Conservation (phyloP, 192 early-diverging fungal species). For the Coemansia biformis region DNA sequence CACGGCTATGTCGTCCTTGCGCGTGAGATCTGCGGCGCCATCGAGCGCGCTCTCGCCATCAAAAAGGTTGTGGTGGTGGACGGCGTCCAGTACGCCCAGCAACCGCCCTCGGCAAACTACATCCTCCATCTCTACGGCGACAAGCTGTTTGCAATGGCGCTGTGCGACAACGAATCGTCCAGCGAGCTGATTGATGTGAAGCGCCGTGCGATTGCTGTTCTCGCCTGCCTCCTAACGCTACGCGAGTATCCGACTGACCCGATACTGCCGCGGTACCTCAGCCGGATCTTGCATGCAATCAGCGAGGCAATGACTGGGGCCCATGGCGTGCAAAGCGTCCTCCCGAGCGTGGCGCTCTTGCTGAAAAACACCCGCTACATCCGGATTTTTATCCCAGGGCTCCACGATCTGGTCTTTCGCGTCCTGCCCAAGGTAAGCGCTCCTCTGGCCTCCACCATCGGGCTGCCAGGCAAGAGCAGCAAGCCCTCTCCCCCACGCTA, state of each 20-base stretch:
- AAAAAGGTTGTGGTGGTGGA: slow-evolving; percentile 15
- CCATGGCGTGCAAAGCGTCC: slow-evolving; percentile 17
- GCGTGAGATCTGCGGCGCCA: slow-evolving; percentile 13
- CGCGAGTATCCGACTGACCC: slow-evolving; percentile 17
- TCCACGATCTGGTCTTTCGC: slow-evolving; percentile 22
- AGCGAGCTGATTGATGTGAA: slow-evolving; percentile 10
- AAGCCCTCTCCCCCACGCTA: too few relatives aligned
- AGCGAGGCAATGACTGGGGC: slow-evolving; percentile 11
- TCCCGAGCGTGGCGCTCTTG: slow-evolving; percentile 20
- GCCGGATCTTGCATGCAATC: slow-evolving; percentile 19
- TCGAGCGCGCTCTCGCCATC: slow-evolving; percentile 17
- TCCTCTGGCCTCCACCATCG: too few relatives aligned
- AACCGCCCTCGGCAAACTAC: slow-evolving; percentile 39
- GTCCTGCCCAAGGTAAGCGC: slow-evolving; percentile 33
- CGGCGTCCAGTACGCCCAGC: slow-evolving; percentile 20
- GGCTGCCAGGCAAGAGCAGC: too few relatives aligned
- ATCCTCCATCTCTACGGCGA: slow-evolving; percentile 21
- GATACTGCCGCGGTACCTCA: slow-evolving; percentile 9
- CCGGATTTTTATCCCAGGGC: slow-evolving; percentile 32
- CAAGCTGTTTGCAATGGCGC: slow-evolving; percentile 21
- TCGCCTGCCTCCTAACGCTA: slow-evolving; percentile 17
- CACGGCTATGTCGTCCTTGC: slow-evolving; percentile 23
- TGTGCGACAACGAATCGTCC: slow-evolving; percentile 8
- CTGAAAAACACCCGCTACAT: slow-evolving; percentile 28
- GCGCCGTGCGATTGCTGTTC: slow-evolving; percentile 6